phyloP scores from a whole-genome alignment of 495 filamentous ascomycete species.

The Penicillium paxilli region DNA sequence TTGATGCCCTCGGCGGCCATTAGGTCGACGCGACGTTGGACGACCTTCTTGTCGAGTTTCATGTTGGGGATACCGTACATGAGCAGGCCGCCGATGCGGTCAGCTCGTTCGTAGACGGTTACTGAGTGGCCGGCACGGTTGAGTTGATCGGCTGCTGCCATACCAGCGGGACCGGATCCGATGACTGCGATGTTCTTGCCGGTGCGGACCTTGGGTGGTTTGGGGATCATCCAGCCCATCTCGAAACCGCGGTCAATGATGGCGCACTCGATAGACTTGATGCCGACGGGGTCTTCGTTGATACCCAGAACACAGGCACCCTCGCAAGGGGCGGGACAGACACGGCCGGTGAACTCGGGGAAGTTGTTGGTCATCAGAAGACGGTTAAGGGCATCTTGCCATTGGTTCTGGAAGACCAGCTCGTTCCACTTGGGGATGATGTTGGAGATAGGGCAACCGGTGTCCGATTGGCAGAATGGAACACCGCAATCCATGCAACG shows the following conservation, averaged over 20 bases:
- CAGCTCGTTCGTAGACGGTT: conserved; percentile 94
- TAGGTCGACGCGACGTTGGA: conserved; percentile 93
- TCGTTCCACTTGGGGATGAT: conserved; percentile 99
- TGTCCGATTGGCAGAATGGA: conserved; percentile 98
- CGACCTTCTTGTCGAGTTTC: conserved; percentile 99
- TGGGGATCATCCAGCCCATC: conserved; percentile 98
- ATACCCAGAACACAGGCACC: conserved; percentile 97
- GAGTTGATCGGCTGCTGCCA: conserved; percentile 91
- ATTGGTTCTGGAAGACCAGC: conserved; percentile 87
- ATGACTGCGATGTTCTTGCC: conserved; percentile 93
- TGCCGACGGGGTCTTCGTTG: conserved; percentile 97
- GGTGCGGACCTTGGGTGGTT: conserved; percentile 74
- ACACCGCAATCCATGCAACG: conserved; percentile 99
- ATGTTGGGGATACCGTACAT: conserved; percentile 99
- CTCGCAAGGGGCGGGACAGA: conserved; percentile 97
- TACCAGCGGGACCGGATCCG: conserved; percentile 90
- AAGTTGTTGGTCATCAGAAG: conserved; percentile 99
- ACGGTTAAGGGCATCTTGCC: conserved; percentile 93
- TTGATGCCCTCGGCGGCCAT: conserved; percentile 90
- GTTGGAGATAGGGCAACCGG: conserved; percentile 97
- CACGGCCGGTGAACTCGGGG: conserved; percentile 97
- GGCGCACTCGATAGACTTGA: conserved; percentile 99
- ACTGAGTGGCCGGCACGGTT: conserved; percentile 91
- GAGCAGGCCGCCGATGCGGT: conserved; percentile 89
- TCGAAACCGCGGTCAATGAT: conserved; percentile 99